A percentile compares a stretch with the other conserved stretches of the same genome.
Evolutionary conservation across 2,329 filamentous ascomycete species (phyloP).

Genomic region (Chrysosphaeria jannelii): DNA sequence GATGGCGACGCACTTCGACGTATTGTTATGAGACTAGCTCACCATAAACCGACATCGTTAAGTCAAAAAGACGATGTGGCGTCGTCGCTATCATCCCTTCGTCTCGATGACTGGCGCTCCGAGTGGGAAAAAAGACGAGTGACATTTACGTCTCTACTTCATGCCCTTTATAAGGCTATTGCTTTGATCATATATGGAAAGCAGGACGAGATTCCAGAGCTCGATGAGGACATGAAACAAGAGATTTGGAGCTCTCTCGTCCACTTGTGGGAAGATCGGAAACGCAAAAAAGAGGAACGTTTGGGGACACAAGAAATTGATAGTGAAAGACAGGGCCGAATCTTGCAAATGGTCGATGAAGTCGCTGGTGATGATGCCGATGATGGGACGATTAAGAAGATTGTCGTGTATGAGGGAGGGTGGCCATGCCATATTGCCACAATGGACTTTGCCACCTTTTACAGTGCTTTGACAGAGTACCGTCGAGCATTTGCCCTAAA

Average conservation of each 20-base stretch:
- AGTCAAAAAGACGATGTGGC: too few species aligned
- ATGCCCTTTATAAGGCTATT: constrained; percentile 2
- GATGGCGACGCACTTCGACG: too few species aligned
- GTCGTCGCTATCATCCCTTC: background rate
- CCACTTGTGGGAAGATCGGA: constrained; percentile 2
- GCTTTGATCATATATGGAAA: constrained; percentile 1
- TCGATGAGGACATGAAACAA: constrained; percentile 2
- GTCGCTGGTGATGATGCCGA: constrained; percentile 27
- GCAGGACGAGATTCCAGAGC: constrained; percentile 1
- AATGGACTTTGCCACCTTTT: constrained; percentile 65
- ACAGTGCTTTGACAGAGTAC: constrained; percentile 37
- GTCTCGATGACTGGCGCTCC: constrained; percentile 1
- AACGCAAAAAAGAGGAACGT: constrained; percentile 1
- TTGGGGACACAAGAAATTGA: background rate
- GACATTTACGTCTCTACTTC: constrained; percentile 2
- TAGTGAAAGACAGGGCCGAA: constrained; percentile 1
- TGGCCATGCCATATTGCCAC: constrained; percentile 50
- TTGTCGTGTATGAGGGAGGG: constrained; percentile 38
- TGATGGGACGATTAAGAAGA: constrained; percentile 31
- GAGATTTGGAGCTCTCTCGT: constrained; percentile 4
- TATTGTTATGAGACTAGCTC: too few species aligned
- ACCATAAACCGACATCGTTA: too few species aligned
- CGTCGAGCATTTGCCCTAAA: constrained; percentile 20
- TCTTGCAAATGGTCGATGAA: constrained; percentile 2
- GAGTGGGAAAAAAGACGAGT: constrained; percentile 1